phyloP scores from a whole-genome alignment of 108 stramenopile genomes.

The Nitzschia putrida region DNA sequence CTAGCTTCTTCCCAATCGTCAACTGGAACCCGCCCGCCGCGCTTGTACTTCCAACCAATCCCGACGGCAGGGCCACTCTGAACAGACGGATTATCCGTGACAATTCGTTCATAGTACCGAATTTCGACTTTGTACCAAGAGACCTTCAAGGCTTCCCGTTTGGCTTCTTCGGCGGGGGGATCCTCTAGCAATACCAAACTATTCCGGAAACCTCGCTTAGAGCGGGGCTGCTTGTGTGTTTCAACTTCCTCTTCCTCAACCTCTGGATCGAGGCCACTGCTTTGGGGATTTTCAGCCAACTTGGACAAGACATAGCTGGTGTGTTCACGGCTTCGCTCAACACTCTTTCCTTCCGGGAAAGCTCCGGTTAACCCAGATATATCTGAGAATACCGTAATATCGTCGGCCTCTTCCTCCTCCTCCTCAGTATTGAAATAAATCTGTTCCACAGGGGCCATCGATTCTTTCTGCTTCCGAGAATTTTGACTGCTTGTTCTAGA shows the following conservation, averaged over 20 bases:
- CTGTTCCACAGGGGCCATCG: not conserved
- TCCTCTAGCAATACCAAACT: not conserved
- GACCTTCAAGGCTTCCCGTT: slow-evolving; percentile 13
- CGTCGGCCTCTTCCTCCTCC: slow-evolving; percentile 5
- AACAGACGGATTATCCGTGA: slow-evolving; percentile 59
- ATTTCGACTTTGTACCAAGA: slow-evolving; percentile 42
- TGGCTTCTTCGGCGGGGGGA: not conserved
- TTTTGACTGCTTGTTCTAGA: not conserved
- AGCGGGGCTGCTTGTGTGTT: not conserved
- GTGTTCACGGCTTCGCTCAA: slow-evolving; percentile 13
- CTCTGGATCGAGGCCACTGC: not conserved
- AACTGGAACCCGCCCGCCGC: slow-evolving; percentile 6
- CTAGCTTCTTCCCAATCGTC: slow-evolving; percentile 27
- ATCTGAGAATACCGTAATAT: slow-evolving; percentile 13
- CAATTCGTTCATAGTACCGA: slow-evolving; percentile 47
- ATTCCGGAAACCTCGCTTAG: not conserved
- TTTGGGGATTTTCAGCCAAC: not conserved
- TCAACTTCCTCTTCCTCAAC: not conserved
- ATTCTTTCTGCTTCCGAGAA: not conserved
- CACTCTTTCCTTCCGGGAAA: slow-evolving; percentile 25
- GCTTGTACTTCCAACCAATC: slow-evolving; percentile 33
- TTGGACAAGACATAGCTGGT: not conserved
- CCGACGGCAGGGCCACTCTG: slow-evolving; percentile 17
- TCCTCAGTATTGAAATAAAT: slow-evolving; percentile 2
- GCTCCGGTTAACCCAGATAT: slow-evolving; percentile 22